phyloP scores from a whole-genome alignment of 2,329 filamentous ascomycete genomes.

The Ophiostoma himal-ulmi region DNA sequence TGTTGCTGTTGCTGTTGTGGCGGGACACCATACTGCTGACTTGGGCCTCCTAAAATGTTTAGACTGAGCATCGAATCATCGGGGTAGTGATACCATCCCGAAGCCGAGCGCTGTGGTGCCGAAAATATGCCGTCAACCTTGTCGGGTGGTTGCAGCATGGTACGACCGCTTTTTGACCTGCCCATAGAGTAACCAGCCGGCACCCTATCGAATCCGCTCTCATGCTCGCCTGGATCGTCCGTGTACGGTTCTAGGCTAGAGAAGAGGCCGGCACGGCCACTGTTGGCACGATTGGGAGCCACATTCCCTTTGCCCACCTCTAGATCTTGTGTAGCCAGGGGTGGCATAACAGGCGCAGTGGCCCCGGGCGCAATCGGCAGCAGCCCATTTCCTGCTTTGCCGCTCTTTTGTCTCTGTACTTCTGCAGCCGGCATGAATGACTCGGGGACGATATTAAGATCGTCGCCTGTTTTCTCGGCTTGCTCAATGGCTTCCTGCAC shows the following conservation, averaged over 20 bases:
- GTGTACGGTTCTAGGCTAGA: background rate
- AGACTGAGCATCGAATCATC: slow-evolving; percentile 61
- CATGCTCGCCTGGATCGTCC: background rate
- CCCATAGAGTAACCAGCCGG: slow-evolving; percentile 30
- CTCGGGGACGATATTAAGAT: slow-evolving; percentile 82
- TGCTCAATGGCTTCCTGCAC: slow-evolving; percentile 78
- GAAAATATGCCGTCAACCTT: slow-evolving; percentile 74
- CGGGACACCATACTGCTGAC: slow-evolving; percentile 32
- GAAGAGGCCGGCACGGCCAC: background rate
- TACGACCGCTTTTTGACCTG: slow-evolving; percentile 42
- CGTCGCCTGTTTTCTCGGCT: slow-evolving; percentile 73
- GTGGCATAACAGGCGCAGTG: background rate
- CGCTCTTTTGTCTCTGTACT: slow-evolving; percentile 32
- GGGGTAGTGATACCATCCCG: slow-evolving; percentile 62
- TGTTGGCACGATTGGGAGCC: background rate
- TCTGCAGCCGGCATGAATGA: slow-evolving; percentile 63
- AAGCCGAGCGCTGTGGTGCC: slow-evolving; percentile 59
- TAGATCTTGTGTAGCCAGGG: background rate
- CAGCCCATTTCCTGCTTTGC: slow-evolving; percentile 25
- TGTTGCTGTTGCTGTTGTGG: background rate
- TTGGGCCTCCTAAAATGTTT: slow-evolving; percentile 30
- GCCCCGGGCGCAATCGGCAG: background rate
- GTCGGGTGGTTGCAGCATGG: slow-evolving; percentile 63
- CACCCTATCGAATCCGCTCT: background rate
- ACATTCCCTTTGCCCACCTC: background rate